phyloP scores from a whole-genome alignment of 768 basidiomycete genomes.

The Obba rivulosa region DNA sequence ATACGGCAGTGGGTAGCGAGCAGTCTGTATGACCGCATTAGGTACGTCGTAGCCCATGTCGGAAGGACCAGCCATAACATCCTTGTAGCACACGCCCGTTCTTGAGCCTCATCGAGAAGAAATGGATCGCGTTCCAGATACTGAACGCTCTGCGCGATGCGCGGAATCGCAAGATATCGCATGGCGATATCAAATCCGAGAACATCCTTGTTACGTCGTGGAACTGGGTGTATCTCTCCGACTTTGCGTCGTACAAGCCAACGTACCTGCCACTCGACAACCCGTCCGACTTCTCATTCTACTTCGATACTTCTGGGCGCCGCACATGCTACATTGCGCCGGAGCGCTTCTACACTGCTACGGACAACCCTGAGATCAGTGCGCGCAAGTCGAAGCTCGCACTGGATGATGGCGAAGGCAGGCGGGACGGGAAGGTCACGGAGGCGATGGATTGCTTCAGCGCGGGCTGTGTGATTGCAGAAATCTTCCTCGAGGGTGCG shows the following conservation, averaged over 20 bases:
- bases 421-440: conserved; percentile 77
- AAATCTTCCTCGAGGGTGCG: conserved; percentile 92
- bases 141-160: conserved; percentile 81
- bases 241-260: conserved; percentile 94
- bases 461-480: conserved; percentile 90
- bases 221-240: conserved; percentile 93
- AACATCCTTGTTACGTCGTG: conserved; percentile 96
- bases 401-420: conserved; percentile 52
- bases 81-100: conserved; percentile 85
- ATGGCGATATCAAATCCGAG: conserved; percentile 97
- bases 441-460: conserved; percentile 99
- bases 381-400: conserved; percentile 56
- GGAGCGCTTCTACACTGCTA: conserved; percentile 85
- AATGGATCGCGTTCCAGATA: conserved; percentile 95
- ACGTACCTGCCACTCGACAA: conserved; percentile 94
- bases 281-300: conserved; percentile 96
- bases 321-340: conserved; percentile 96
- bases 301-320: conserved; percentile 91
- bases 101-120: conserved; percentile 87
- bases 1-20: conserved; percentile 93
- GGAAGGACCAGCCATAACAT: neutral
- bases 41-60: conserved; percentile 43
- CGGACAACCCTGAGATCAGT: conserved; percentile 58
- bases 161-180: conserved; percentile 81
- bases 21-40: conserved; percentile 95